Conservation (phyloP, 352 stramenopile species). For the Thraustochytrium sp. region DNA sequence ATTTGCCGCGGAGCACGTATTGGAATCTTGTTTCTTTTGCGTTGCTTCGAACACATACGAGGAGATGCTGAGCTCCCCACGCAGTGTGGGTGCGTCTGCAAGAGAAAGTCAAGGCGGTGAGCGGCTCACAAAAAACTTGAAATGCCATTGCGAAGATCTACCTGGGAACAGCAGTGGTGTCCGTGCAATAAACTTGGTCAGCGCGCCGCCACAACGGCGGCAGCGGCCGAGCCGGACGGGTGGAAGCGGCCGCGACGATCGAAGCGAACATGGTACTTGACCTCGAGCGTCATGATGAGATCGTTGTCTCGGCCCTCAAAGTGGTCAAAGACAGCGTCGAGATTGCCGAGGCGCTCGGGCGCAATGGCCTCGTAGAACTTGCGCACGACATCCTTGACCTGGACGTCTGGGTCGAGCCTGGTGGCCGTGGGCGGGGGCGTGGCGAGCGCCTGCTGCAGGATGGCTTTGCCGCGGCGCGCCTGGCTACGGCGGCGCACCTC, state of each 20-base stretch:
- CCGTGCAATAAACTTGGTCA: too few species aligned
- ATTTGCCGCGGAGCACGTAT: too few species aligned
- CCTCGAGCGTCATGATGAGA: slow-evolving; percentile 38
- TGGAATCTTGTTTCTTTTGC: too few species aligned
- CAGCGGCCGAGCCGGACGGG: not conserved
- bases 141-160: too few species aligned
- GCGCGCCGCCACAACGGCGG: too few species aligned
- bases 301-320: slow-evolving; percentile 22
- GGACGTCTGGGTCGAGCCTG: slow-evolving; percentile 7
- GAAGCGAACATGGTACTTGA: slow-evolving; percentile 25
- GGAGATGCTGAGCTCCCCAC: too few species aligned
- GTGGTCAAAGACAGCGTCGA: slow-evolving; percentile 31
- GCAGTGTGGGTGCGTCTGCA: too few species aligned
- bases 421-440: too few species aligned
- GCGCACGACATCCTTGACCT: not conserved
- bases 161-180: too few species aligned
- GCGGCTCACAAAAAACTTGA: too few species aligned
- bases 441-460: slow-evolving; percentile 12
- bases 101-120: too few species aligned
- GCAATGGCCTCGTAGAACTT: not conserved
- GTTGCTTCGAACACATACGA: too few species aligned
- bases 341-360: not conserved
- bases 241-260: slow-evolving; percentile 1
- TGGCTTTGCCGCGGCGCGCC: not conserved
- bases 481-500: not conserved